phyloP scores from a whole-genome alignment of 176 grass and related monocot genomes.

The Hyparrhenia diplandra region DNA sequence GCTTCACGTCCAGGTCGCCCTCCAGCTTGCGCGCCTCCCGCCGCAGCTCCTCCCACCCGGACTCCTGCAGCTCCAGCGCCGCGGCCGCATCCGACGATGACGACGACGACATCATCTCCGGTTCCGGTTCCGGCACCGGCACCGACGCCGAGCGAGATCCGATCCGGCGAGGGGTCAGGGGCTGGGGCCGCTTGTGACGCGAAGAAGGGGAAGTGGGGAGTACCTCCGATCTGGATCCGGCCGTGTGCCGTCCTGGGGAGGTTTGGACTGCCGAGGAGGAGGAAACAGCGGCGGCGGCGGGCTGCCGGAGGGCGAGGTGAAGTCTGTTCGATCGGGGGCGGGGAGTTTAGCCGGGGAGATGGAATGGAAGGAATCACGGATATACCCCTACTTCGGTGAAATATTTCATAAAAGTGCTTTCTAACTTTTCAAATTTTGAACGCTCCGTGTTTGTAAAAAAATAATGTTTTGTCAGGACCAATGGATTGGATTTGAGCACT shows the following conservation, averaged over 20 bases:
- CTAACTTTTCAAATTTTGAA: too few relatives aligned
- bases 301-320: too few relatives aligned
- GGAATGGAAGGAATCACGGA: not conserved
- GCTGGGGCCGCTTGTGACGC: not conserved
- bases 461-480: too few relatives aligned
- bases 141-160: not conserved
- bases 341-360: not conserved
- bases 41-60: conserved; percentile 88
- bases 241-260: too few relatives aligned
- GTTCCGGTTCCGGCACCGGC: not conserved
- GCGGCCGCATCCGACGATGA: conserved; percentile 20
- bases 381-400: not conserved
- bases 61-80: conserved; percentile 61
- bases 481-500: too few relatives aligned
- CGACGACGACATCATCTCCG: conserved; percentile 29
- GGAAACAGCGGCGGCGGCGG: not conserved
- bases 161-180: conserved; percentile 1
- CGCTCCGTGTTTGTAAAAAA: too few relatives aligned
- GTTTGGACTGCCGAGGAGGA: not conserved
- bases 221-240: not conserved
- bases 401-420: not conserved
- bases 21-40: conserved; percentile 94
- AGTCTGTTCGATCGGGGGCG: too few relatives aligned
- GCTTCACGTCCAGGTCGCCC: conserved; percentile 94
- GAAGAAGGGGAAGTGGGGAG: not conserved